Percentiles rank a stretch among this genome's conserved stretches.
phyloP scores from a whole-genome alignment of 768 basidiomycete genomes.

The Austroboletus festivus region DNA sequence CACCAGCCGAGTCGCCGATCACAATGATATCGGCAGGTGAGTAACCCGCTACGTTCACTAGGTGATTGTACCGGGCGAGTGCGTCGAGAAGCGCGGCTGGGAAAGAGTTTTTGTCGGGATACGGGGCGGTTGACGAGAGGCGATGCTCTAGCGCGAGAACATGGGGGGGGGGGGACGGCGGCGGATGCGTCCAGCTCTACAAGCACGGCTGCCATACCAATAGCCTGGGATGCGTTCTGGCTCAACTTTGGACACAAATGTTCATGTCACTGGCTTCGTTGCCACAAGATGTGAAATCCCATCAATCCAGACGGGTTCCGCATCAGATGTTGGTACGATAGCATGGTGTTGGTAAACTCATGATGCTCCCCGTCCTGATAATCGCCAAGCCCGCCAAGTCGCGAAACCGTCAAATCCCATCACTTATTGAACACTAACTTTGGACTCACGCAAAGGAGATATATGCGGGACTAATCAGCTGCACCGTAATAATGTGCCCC shows the following conservation, averaged over 20 bases:
- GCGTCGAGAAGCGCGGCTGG: constrained; percentile 74
- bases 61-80: constrained; percentile 70
- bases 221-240: constrained; percentile 53
- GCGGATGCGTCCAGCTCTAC: constrained; percentile 46
- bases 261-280: constrained; percentile 27
- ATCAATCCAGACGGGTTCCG: constrained; percentile 33
- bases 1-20: constrained; percentile 77
- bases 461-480: constrained; percentile 28
- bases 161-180: constrained; percentile 43
- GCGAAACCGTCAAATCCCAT: background rate
- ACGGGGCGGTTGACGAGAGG: constrained; percentile 46
- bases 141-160: constrained; percentile 71
- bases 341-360: constrained; percentile 8
- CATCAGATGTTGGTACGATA: constrained; percentile 6
- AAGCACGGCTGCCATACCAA: constrained; percentile 51
- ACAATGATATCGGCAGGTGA: constrained; percentile 59
- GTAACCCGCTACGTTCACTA: constrained; percentile 56
- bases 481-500: constrained; percentile 37
- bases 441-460: constrained; percentile 17
- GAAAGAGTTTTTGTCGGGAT: constrained; percentile 53
- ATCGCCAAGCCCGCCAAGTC: background rate
- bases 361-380: constrained; percentile 8
- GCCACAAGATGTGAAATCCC: constrained; percentile 29
- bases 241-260: constrained; percentile 35
- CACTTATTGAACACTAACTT: background rate